phyloP scores from a whole-genome alignment of 163 green algal genomes.

The Scenedesmus sp. region DNA sequence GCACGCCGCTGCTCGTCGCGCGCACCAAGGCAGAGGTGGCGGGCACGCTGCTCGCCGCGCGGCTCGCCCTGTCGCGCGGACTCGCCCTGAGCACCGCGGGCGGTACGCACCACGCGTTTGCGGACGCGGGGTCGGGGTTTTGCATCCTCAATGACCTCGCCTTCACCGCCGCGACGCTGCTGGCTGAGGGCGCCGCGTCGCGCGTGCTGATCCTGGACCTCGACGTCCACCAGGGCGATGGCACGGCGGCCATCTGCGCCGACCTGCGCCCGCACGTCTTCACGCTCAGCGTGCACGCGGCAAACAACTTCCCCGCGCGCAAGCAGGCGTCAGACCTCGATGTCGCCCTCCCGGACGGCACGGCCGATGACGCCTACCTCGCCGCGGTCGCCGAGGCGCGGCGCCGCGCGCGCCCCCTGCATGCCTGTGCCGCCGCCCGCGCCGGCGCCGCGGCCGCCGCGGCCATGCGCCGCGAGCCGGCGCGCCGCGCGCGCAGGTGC shows the following conservation, averaged over 20 bases:
- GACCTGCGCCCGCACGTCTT: constrained; percentile 47
- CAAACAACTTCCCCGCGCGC: constrained; percentile 82
- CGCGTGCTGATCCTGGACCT: constrained; percentile 86
- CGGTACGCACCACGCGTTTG: constrained; percentile 84
- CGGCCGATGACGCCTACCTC: constrained; percentile 75
- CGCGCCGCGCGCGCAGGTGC: constrained; percentile 29
- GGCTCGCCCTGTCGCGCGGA: constrained; percentile 81
- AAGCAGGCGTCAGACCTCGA: constrained; percentile 85
- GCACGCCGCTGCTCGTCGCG: constrained; percentile 69
- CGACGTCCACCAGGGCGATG: constrained; percentile 93
- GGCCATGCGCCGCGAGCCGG: too few species aligned
- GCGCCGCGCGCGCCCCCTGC: neutral
- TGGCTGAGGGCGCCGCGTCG: constrained; percentile 59
- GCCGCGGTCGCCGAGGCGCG: constrained; percentile 46
- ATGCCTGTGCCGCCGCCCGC: too few species aligned
- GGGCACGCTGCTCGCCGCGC: constrained; percentile 88
- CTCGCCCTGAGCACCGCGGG: constrained; percentile 88
- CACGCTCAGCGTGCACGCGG: constrained; percentile 62
- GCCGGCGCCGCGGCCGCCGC: too few species aligned
- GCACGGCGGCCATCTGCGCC: constrained; percentile 77
- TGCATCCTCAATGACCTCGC: constrained; percentile 95
- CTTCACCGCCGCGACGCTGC: constrained; percentile 68
- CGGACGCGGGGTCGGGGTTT: constrained; percentile 79
- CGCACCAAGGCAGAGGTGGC: constrained; percentile 71
- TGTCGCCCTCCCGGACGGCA: constrained; percentile 74